Percentiles rank a stretch among this genome's conserved stretches.
Evolutionary conservation across 805 yeast species (phyloP).

Genomic region (Yarrowia porcina): DNA sequence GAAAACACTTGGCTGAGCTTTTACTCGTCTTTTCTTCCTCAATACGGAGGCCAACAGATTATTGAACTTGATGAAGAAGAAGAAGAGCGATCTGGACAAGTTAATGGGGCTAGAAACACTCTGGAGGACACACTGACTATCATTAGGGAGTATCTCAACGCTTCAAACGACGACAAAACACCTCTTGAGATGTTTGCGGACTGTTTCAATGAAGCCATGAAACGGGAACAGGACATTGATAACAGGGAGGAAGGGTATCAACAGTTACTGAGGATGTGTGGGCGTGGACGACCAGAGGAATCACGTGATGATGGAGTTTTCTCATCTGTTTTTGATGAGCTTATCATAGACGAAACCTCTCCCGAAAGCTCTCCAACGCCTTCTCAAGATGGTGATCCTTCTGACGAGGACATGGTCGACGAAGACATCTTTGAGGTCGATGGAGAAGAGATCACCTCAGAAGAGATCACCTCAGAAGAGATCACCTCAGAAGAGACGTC

Average conservation of each 20-base stretch:
- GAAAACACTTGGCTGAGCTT: neutral
- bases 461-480: too few relatives aligned
- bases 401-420: too few relatives aligned
- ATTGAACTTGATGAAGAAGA: neutral
- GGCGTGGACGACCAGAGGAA: too few relatives aligned
- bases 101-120: neutral
- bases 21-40: neutral
- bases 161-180: neutral
- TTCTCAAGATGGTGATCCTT: too few relatives aligned
- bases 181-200: neutral
- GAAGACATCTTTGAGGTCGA: too few relatives aligned
- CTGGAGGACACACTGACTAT: neutral
- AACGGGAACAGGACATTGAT: neutral
- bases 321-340: too few relatives aligned
- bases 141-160: neutral
- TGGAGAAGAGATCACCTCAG: too few relatives aligned
- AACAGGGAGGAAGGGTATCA: neutral
- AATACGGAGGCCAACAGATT: neutral
- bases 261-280: neutral
- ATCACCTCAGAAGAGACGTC: too few relatives aligned
- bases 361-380: too few relatives aligned
- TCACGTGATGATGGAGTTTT: too few relatives aligned
- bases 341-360: too few relatives aligned
- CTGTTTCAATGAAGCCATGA: neutral
- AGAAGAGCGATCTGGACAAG: neutral